Evolutionary conservation across 2,329 filamentous ascomycete genomes (phyloP).

Genomic region (Aspergillus felis): DNA sequence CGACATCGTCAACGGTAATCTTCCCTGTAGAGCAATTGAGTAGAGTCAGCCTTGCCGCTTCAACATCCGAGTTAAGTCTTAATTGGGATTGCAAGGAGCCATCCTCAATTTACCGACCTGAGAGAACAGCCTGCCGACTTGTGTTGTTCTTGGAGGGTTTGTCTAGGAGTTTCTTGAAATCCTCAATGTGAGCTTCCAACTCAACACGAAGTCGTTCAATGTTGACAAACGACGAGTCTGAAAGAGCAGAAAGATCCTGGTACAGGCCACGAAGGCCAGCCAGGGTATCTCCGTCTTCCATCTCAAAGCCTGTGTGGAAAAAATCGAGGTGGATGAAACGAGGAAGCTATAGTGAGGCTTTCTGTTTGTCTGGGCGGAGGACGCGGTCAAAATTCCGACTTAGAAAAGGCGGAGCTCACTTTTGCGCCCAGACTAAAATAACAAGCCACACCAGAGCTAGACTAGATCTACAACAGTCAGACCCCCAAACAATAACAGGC

Average conservation of each 20-base stretch:
- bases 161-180: constrained; percentile 69
- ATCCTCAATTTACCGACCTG: constrained; percentile 48
- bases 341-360: constrained; percentile 15
- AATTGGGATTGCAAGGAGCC: not conserved
- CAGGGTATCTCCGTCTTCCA: constrained; percentile 71
- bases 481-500: not conserved
- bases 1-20: constrained; percentile 65
- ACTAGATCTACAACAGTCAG: not conserved
- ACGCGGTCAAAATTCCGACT: constrained; percentile 35
- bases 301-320: constrained; percentile 37
- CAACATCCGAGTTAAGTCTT: not conserved
- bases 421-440: not conserved
- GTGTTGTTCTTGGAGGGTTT: constrained; percentile 70
- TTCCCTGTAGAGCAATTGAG: constrained; percentile 55
- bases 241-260: constrained; percentile 74
- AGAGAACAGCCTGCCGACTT: constrained; percentile 68
- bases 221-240: constrained; percentile 65
- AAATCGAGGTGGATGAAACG: constrained; percentile 23
- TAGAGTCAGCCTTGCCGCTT: constrained; percentile 14
- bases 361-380: constrained; percentile 33
- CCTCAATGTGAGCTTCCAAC: constrained; percentile 63
- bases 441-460: not conserved
- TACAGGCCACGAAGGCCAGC: constrained; percentile 79
- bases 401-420: constrained; percentile 14
- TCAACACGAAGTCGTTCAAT: constrained; percentile 64